phyloP scores from a whole-genome alignment of 805 yeast species.

The Ogataea naganishii region DNA sequence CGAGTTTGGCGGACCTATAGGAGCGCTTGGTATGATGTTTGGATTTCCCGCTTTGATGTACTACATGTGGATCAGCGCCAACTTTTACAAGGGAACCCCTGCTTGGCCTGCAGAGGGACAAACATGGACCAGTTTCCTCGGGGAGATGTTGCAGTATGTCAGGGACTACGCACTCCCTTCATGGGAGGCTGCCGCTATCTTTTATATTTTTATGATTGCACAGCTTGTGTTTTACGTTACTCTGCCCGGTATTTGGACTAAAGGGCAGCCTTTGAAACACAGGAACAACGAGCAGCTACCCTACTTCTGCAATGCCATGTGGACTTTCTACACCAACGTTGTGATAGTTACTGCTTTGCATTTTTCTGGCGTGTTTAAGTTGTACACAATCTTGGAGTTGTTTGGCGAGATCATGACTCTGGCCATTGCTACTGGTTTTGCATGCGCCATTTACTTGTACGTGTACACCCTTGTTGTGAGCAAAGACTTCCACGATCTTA shows the following conservation, averaged over 20 bases:
- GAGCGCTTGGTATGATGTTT: slow-evolving; percentile 83
- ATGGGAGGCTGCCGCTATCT: slow-evolving; percentile 55
- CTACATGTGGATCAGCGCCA: slow-evolving; percentile 91
- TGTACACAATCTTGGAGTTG: slow-evolving; percentile 67
- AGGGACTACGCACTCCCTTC: slow-evolving; percentile 51
- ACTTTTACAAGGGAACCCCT: slow-evolving; percentile 64
- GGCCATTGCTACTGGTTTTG: slow-evolving; percentile 73
- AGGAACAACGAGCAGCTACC: slow-evolving; percentile 74
- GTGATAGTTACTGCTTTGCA: slow-evolving; percentile 55
- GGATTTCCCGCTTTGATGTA: slow-evolving; percentile 93
- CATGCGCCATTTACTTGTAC: slow-evolving; percentile 62
- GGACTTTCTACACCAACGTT: slow-evolving; percentile 68
- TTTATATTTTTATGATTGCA: slow-evolving; percentile 55
- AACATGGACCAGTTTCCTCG: slow-evolving; percentile 40
- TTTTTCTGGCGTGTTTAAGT: slow-evolving; percentile 61
- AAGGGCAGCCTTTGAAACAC: slow-evolving; percentile 89
- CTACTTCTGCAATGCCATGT: slow-evolving; percentile 88
- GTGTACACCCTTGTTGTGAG: slow-evolving; percentile 54
- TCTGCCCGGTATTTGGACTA: slow-evolving; percentile 90
- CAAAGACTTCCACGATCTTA: slow-evolving; percentile 80
- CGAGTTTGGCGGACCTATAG: slow-evolving; percentile 91
- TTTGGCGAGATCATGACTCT: slow-evolving; percentile 92
- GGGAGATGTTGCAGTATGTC: slow-evolving; percentile 35
- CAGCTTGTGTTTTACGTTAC: slow-evolving; percentile 74
- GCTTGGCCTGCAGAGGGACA: slow-evolving; percentile 60